Conservation (phyloP, 192 early-diverging fungal species). For the Rhizoclosmatium globosum region DNA sequence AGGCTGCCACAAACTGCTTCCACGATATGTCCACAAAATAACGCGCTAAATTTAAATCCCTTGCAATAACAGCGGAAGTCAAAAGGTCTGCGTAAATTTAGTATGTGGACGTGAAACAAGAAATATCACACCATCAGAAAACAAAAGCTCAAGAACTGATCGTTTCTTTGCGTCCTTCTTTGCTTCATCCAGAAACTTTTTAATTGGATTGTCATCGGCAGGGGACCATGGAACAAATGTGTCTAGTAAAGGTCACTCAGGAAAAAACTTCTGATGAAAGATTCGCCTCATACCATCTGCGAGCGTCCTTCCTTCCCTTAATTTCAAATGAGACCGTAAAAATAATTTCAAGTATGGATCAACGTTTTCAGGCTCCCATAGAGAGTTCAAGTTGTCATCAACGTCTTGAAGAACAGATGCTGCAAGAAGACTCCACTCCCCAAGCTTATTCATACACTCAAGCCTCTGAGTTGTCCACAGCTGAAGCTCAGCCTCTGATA, state of each 20-base stretch:
- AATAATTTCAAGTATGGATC: constrained; percentile 67
- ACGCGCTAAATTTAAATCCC: constrained; percentile 38
- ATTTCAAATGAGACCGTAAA: constrained; percentile 59
- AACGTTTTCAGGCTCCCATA: constrained; percentile 63
- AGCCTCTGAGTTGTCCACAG: constrained; percentile 42
- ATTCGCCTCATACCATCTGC: constrained; percentile 34
- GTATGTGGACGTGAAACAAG: constrained; percentile 44
- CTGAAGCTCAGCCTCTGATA: constrained; percentile 12
- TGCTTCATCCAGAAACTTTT: constrained; percentile 54
- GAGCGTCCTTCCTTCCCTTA: constrained; percentile 47
- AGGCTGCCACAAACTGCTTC: constrained; percentile 36
- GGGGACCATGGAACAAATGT: constrained; percentile 57
- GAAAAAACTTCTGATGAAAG: not conserved
- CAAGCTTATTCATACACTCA: constrained; percentile 69
- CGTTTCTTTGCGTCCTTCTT: constrained; percentile 36
- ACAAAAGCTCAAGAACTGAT: constrained; percentile 37
- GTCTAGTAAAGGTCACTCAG: constrained; percentile 3
- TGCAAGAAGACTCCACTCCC: constrained; percentile 69
- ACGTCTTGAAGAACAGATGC: constrained; percentile 60
- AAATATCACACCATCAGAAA: not conserved
- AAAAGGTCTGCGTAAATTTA: constrained; percentile 28
- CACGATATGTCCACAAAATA: constrained; percentile 43
- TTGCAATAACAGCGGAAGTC: constrained; percentile 9
- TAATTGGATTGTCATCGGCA: constrained; percentile 62
- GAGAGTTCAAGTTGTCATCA: constrained; percentile 48